These are phyloP conservation scores for Malus orientalis DNA, from an alignment of 306 rosid species.

Conservation along the genomic window DNA sequence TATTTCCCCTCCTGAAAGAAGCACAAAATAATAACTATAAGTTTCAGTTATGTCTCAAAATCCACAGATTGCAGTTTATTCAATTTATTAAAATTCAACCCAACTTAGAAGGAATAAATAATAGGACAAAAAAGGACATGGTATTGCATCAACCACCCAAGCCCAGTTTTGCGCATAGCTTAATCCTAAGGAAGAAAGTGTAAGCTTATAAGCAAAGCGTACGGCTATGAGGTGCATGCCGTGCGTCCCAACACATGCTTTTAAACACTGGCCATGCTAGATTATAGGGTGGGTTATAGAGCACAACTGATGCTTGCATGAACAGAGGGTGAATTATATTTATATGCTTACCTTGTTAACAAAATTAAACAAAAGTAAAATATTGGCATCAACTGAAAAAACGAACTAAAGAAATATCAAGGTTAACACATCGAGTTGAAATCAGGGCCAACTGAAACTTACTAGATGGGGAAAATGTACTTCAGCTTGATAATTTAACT, in stretches of 20 bases:
- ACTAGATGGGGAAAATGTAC: not conserved
- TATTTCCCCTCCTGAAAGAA: constrained; percentile 69
- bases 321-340: not conserved
- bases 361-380: not conserved
- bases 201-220: not conserved
- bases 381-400: not conserved
- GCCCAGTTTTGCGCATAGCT: not conserved
- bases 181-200: not conserved
- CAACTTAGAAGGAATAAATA: not conserved
- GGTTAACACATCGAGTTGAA: not conserved
- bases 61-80: not conserved
- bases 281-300: not conserved
- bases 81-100: not conserved
- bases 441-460: not conserved
- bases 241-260: not conserved
- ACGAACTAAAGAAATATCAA: not conserved
- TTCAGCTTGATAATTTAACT: not conserved
- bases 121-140: not conserved
- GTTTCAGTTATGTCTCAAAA: not conserved
- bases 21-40: not conserved
- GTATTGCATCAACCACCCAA: not conserved
- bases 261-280: not conserved
- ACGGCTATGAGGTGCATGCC: not conserved
- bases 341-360: not conserved
- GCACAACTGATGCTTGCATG: not conserved